Evolutionary conservation across 139 green algal genomes (phyloP).

Genomic region (Coelastrella sp.): DNA sequence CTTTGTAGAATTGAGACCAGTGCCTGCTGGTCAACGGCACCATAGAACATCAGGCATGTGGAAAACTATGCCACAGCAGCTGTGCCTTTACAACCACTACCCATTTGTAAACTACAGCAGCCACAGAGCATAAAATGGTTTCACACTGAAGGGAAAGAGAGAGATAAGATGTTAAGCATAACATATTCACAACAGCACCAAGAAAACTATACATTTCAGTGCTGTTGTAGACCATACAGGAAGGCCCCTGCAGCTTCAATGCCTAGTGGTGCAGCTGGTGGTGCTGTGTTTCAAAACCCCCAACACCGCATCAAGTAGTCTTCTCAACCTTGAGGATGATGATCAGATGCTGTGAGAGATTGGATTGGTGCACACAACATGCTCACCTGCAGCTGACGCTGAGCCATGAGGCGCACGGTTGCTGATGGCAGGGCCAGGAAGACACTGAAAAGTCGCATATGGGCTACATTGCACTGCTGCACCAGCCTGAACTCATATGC

Average conservation of each 20-base stretch:
- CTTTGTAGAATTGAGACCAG: not conserved
- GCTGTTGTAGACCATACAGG: too few relatives aligned
- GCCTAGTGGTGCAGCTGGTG: too few relatives aligned
- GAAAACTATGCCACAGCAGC: too few relatives aligned
- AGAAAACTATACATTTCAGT: too few relatives aligned
- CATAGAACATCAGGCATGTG: too few relatives aligned
- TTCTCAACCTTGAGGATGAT: not conserved
- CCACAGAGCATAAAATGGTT: too few relatives aligned
- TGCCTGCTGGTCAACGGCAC: not conserved
- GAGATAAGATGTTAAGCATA: too few relatives aligned
- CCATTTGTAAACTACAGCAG: too few relatives aligned
- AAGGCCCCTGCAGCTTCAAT: too few relatives aligned
- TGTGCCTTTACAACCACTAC: too few relatives aligned
- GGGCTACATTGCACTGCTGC: not conserved
- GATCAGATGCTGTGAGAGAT: not conserved
- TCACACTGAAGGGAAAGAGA: too few relatives aligned
- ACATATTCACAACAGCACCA: too few relatives aligned
- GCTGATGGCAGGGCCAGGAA: slow-evolving; percentile 44
- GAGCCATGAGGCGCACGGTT: slow-evolving; percentile 19
- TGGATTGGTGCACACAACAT: not conserved
- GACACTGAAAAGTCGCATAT: slow-evolving; percentile 34
- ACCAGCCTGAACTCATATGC: slow-evolving; percentile 29
- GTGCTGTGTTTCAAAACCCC: not conserved
- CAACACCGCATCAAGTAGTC: not conserved
- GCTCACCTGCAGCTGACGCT: slow-evolving; percentile 20